These are phyloP conservation scores for Lagenidium giganteum DNA, from an alignment of 352 stramenopile species.

Conservation along the genomic window DNA sequence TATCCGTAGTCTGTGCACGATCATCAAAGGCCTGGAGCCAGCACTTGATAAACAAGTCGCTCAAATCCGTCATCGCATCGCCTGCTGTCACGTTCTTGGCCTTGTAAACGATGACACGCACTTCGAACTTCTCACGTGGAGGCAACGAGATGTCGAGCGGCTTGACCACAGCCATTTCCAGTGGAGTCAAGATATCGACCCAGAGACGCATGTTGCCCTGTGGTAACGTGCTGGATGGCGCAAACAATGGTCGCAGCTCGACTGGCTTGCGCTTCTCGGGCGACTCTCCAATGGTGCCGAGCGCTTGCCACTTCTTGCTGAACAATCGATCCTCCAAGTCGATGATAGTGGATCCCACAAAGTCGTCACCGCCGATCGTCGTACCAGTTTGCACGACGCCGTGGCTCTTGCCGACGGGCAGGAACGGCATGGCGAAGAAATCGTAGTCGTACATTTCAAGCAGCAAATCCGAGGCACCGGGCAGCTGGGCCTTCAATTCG, in stretches of 20 bases:
- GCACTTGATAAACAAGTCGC: constrained; percentile 87
- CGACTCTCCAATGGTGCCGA: constrained; percentile 31
- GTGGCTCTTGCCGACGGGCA: constrained; percentile 48
- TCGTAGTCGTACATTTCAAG: constrained; percentile 73
- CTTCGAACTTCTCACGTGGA: constrained; percentile 71
- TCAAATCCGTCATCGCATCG: constrained; percentile 83
- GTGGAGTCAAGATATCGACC: constrained; percentile 85
- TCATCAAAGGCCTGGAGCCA: constrained; percentile 84
- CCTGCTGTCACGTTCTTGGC: constrained; percentile 82
- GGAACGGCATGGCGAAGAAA: constrained; percentile 53
- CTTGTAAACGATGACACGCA: constrained; percentile 92
- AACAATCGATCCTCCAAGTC: constrained; percentile 94
- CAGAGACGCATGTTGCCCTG: constrained; percentile 78
- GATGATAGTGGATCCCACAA: constrained; percentile 90
- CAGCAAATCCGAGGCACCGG: constrained; percentile 62
- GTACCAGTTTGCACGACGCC: constrained; percentile 38
- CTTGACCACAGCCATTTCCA: constrained; percentile 61
- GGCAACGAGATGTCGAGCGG: constrained; percentile 82
- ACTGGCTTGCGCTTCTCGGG: constrained; percentile 54
- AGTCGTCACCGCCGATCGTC: constrained; percentile 70
- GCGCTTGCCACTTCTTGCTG: constrained; percentile 74
- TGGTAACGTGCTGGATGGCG: constrained; percentile 61
- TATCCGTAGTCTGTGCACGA: constrained; percentile 80
- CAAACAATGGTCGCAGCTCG: constrained; percentile 58
- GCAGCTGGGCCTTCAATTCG: constrained; percentile 87